A percentile compares a stretch with the other conserved stretches of the same genome.
Evolutionary conservation across 805 yeast species (phyloP).

Genomic region (Candida gorgasii): DNA sequence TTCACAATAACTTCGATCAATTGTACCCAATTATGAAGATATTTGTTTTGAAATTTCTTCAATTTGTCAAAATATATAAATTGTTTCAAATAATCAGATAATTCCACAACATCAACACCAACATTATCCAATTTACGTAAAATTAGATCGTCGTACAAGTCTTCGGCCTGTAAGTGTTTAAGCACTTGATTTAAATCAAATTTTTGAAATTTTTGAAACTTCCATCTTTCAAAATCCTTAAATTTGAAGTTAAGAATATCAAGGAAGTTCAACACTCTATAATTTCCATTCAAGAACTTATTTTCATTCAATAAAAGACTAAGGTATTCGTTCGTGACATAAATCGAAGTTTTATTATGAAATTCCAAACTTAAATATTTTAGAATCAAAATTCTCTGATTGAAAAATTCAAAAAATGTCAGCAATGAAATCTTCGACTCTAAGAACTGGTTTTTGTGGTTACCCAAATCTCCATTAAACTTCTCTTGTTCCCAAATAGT

Average conservation of each 20-base stretch:
- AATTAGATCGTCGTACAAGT: background rate
- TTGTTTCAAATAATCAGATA: conserved; percentile 33
- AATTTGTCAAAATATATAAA: conserved; percentile 49
- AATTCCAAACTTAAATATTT: conserved; percentile 73
- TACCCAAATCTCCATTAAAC: conserved; percentile 42
- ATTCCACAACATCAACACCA: conserved; percentile 14
- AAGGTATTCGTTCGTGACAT: conserved; percentile 54
- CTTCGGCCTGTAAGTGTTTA: conserved; percentile 23
- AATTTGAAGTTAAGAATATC: conserved; percentile 67
- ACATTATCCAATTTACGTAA: conserved; percentile 1
- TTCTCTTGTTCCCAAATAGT: conserved; percentile 55
- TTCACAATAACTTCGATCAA: conserved; percentile 71
- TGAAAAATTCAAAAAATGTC: conserved; percentile 60
- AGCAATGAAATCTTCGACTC: conserved; percentile 40
- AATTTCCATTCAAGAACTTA: conserved; percentile 57
- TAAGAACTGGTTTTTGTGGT: conserved; percentile 24
- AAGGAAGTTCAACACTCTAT: conserved; percentile 66
- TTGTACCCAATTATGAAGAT: conserved; percentile 82
- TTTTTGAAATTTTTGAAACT: conserved; percentile 28
- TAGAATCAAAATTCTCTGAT: conserved; percentile 58
- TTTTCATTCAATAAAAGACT: conserved; percentile 51
- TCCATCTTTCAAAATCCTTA: conserved; percentile 43
- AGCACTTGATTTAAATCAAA: conserved; percentile 37
- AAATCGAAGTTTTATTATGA: conserved; percentile 55
- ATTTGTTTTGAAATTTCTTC: conserved; percentile 54